phyloP scores from a whole-genome alignment of 257 asterid species.

The Forsythia viridissima region DNA sequence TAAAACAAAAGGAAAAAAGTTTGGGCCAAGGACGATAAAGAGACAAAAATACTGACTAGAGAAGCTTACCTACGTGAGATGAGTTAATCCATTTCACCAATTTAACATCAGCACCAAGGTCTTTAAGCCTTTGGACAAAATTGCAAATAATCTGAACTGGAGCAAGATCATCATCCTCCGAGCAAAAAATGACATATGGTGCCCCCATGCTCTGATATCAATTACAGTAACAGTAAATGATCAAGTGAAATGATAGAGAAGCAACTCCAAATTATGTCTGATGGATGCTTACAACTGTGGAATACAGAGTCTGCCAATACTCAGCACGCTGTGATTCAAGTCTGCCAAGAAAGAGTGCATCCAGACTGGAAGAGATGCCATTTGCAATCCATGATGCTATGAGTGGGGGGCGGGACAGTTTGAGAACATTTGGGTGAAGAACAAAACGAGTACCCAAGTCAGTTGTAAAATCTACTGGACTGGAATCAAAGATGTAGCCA shows the following conservation, averaged over 20 bases:
- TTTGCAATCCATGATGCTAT: slow-evolving; percentile 69
- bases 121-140: slow-evolving; percentile 71
- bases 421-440: slow-evolving; percentile 77
- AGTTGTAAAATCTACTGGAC: slow-evolving; percentile 88
- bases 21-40: slow-evolving; percentile 3
- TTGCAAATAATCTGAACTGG: slow-evolving; percentile 63
- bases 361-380: slow-evolving; percentile 75
- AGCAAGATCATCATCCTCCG: slow-evolving; percentile 96
- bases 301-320: slow-evolving; percentile 92
- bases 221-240: slow-evolving; percentile 5
- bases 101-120: slow-evolving; percentile 76
- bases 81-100: slow-evolving; percentile 79
- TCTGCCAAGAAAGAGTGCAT: slow-evolving; percentile 72
- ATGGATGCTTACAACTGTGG: slow-evolving; percentile 67
- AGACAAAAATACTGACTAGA: not conserved
- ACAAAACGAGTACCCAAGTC: slow-evolving; percentile 71
- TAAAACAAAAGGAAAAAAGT: not conserved
- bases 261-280: not conserved
- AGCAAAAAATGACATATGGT: slow-evolving; percentile 88
- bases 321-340: slow-evolving; percentile 89
- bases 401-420: slow-evolving; percentile 69
- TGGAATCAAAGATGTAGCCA: slow-evolving; percentile 85
- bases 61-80: slow-evolving; percentile 82
- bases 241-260: slow-evolving; percentile 2
- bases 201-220: slow-evolving; percentile 69